Base-by-base conservation (phyloP, 2,329 filamentous ascomycete genomes). In the Seiridium cupressi region DNA sequence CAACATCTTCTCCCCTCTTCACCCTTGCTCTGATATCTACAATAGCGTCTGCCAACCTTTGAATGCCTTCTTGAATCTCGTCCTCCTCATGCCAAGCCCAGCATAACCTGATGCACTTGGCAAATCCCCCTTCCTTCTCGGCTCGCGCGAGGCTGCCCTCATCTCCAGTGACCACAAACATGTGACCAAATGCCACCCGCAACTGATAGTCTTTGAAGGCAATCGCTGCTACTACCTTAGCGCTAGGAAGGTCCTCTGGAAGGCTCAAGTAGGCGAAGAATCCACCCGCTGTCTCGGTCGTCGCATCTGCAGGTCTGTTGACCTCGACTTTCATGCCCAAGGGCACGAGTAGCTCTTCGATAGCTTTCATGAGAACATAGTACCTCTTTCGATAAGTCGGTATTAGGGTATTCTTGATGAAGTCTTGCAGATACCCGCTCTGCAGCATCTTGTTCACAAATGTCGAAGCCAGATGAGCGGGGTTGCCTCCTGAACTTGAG, bases 261-360 rank as follows among this genome's bases (percentile, higher is more conserved):
- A 90, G 71, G 4, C 75, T 74, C 7, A 89, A 72, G 84, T 86
- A 90, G 56, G 89, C 77, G 71, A 90, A 90, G 69, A 88, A 90
- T 0, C 88, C 87, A 2, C 87, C 87, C 0, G 82, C 81, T 8
- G 59, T 58, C 18, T 38, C 48, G 4, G 31, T 38, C 6, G 60
- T 51, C 1, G 51, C 44, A 44, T 61, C 42, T n/a, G 36, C 46
- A 2, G 55, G 42, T 5, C 38, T 51, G 57, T 56, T 61, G 18
- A 36, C 55, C 35, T 62, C 59, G 9, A 70, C 54, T 10, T 58
- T 49, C 7, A 70, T 60, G 54, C 66, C 66, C 0, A 69, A 61
- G 26, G 68, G 69, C 2, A 58, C 54, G 13, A 70, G 64, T 5
- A 61, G 36, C 3, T 61, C 60, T 44, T 61, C 35, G 31, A 71